Conservation (phyloP, 306 rosid species). For the Neltuma alba region DNA sequence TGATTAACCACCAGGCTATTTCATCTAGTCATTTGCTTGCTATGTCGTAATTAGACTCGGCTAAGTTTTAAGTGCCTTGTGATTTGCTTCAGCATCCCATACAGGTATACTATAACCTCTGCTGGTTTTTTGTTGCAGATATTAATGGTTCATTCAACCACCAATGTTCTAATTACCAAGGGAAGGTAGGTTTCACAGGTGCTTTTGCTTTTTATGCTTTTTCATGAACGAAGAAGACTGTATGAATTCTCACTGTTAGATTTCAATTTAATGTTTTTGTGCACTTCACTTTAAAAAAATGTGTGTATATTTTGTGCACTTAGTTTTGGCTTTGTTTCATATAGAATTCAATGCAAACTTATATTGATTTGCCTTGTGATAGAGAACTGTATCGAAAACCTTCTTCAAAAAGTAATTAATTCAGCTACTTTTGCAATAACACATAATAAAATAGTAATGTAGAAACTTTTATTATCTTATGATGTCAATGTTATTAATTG, state of each 20-base stretch:
- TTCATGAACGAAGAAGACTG: conserved; percentile 6
- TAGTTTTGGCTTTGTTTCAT: conserved; percentile 8
- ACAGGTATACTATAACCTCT: conserved; percentile 19
- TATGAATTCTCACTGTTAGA: conserved; percentile 28
- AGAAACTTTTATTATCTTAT: neutral
- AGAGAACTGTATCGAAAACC: neutral
- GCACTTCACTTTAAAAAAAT: too few relatives aligned
- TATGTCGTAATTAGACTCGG: neutral
- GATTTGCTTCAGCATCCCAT: conserved; percentile 19
- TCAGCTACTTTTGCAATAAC: neutral
- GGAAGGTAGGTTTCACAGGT: conserved; percentile 67
- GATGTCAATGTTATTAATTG: conserved; percentile 20
- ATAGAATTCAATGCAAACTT: conserved; percentile 11
- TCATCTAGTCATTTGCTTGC: conserved; percentile 12
- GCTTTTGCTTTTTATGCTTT: conserved; percentile 29
- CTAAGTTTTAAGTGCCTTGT: conserved; percentile 11
- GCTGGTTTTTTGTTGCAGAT: conserved; percentile 53
- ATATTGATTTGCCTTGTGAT: conserved; percentile 15
- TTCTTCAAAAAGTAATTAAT: neutral
- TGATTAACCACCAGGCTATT: conserved; percentile 27
- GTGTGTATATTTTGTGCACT: neutral
- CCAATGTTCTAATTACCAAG: conserved; percentile 74
- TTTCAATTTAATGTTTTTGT: neutral
- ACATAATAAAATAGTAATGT: conserved; percentile 8
- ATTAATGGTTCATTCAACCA: conserved; percentile 82